These are phyloP conservation scores for Hypoxylon fragiforme DNA, from an alignment of 495 filamentous ascomycete genomes.

Conservation along the genomic window DNA sequence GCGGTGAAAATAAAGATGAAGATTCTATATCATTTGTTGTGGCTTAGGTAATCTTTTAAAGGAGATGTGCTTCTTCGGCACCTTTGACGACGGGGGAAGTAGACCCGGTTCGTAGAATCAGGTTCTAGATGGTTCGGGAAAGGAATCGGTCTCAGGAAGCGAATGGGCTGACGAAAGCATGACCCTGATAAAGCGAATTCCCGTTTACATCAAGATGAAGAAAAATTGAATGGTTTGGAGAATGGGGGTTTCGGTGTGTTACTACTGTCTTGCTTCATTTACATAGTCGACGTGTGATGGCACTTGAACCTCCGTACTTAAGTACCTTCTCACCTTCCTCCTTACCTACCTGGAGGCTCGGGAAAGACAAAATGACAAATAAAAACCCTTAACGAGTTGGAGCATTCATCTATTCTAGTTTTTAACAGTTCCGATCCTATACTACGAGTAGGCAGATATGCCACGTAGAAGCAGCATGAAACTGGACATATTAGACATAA, in stretches of 20 bases:
- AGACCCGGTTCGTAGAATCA: neutral
- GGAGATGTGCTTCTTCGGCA: too few species aligned
- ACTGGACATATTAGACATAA: too few species aligned
- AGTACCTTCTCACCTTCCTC: neutral
- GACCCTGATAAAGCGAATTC: neutral
- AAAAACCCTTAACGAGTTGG: too few species aligned
- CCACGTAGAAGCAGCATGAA: too few species aligned
- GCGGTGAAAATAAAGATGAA: neutral
- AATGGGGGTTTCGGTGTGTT: neutral
- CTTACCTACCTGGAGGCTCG: neutral
- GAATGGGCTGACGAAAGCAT: neutral
- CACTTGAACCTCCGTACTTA: neutral
- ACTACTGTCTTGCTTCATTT: constrained; percentile 22
- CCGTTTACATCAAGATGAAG: neutral
- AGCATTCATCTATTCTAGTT: too few species aligned
- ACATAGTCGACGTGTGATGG: neutral
- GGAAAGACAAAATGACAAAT: too few species aligned
- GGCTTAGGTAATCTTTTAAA: neutral
- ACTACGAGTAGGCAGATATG: too few species aligned
- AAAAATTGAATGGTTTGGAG: neutral
- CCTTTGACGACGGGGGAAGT: too few species aligned
- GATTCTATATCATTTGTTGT: neutral
- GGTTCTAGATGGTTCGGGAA: neutral
- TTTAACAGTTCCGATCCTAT: too few species aligned
- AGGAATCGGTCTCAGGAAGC: constrained; percentile 8